Evolutionary conservation across 345 rosid species (phyloP).

Genomic region (Brassica cretica): DNA sequence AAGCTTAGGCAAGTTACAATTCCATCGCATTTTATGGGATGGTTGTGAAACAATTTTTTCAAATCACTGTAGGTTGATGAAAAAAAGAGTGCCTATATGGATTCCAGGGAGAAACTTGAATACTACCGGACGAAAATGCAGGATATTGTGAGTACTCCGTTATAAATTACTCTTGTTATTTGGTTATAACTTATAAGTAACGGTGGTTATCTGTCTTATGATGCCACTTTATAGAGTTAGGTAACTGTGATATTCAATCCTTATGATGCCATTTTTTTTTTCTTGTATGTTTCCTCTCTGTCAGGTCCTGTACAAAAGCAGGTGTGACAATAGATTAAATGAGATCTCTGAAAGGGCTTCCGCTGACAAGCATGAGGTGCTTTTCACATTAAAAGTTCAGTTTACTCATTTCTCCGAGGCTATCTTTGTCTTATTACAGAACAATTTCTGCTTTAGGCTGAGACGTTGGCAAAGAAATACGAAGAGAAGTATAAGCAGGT

Average conservation of each 20-base stretch:
- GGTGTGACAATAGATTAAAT: conserved; percentile 92
- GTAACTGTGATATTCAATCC: conserved; percentile 2
- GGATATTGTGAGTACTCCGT: conserved; percentile 78
- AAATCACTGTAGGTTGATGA: conserved; percentile 52
- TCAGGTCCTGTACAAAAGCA: conserved; percentile 87
- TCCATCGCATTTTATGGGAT: conserved; percentile 19
- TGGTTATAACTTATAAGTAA: not conserved
- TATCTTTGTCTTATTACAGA: conserved; percentile 19
- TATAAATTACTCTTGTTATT: conserved; percentile 20
- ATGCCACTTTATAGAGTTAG: not conserved
- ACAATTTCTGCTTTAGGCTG: conserved; percentile 60
- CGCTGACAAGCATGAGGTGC: conserved; percentile 94
- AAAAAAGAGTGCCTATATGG: conserved; percentile 65
- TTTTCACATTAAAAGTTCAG: conserved; percentile 2
- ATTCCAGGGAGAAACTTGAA: conserved; percentile 90
- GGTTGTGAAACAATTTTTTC: conserved; percentile 19
- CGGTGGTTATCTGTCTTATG: not conserved
- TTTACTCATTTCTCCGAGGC: conserved; percentile 17
- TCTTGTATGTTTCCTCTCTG: conserved; percentile 10
- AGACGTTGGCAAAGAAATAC: conserved; percentile 79
- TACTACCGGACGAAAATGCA: conserved; percentile 93
- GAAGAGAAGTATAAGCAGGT: conserved; percentile 99
- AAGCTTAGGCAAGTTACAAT: conserved; percentile 10
- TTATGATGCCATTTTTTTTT: not conserved
- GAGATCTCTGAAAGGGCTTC: conserved; percentile 91